Evolutionary conservation across 1,139 yeast species (phyloP).

Genomic region (Pichia terricola): DNA sequence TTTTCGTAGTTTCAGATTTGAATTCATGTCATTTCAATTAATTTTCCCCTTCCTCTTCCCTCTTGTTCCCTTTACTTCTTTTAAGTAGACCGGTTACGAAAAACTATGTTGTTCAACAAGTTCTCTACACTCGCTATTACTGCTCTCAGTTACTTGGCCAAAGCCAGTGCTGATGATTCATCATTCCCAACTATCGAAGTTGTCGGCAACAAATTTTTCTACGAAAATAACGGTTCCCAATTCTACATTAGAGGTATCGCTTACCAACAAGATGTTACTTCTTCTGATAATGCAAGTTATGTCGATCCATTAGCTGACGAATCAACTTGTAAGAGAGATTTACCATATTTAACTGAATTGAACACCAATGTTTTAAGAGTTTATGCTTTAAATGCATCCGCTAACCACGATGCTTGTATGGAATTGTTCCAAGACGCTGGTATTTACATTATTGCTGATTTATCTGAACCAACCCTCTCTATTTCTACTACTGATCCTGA

Average conservation of each 20-base stretch:
- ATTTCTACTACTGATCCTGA: constrained; percentile 44
- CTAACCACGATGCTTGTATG: constrained; percentile 48
- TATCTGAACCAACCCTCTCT: constrained; percentile 42
- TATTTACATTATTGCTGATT: constrained; percentile 45
- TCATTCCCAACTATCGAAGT: constrained; percentile 48
- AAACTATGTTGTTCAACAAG: constrained; percentile 40
- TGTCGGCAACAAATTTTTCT: constrained; percentile 65
- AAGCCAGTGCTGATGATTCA: constrained; percentile 22
- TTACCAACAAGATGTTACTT: constrained; percentile 64
- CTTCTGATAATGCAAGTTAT: constrained; percentile 40
- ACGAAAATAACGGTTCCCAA: constrained; percentile 71
- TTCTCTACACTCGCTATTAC: constrained; percentile 15
- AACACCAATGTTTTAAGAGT: constrained; percentile 47
- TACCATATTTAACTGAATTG: constrained; percentile 38
- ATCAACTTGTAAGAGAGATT: constrained; percentile 48
- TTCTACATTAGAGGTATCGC: constrained; percentile 78
- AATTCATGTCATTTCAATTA: too few species aligned
- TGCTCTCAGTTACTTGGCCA: constrained; percentile 1
- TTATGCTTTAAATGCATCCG: constrained; percentile 45
- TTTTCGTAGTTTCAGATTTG: too few species aligned
- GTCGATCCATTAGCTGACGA: constrained; percentile 50
- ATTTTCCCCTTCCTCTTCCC: too few species aligned
- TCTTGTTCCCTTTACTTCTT: too few species aligned
- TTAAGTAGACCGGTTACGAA: too few species aligned
- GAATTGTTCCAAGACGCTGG: constrained; percentile 42